A percentile compares a stretch with the other conserved stretches of the same genome.
Evolutionary conservation across 495 filamentous ascomycete genomes (phyloP).

Genomic region (Aspergillus egyptiacus): DNA sequence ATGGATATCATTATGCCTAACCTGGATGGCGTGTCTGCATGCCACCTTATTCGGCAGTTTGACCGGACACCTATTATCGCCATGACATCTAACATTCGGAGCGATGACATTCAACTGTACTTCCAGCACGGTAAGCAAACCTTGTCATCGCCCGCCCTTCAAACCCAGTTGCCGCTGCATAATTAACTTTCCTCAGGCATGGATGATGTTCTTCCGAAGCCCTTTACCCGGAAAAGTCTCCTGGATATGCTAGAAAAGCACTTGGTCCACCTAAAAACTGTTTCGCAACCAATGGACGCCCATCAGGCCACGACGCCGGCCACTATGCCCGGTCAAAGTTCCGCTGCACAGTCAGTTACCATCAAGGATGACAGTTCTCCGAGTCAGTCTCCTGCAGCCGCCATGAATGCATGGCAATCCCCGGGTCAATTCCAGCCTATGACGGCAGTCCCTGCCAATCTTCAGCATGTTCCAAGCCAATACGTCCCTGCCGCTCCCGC

Average conservation of each 20-base stretch:
- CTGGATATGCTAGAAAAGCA: conserved; percentile 86
- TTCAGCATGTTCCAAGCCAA: conserved; percentile 46
- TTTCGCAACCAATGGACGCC: conserved; percentile 51
- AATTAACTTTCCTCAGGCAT: conserved; percentile 59
- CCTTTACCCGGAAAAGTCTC: conserved; percentile 94
- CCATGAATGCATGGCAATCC: conserved; percentile 67
- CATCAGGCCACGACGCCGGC: conserved; percentile 43
- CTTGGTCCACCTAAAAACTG: conserved; percentile 67
- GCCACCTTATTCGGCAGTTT: conserved; percentile 87
- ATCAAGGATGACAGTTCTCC: conserved; percentile 77
- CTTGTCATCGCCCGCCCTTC: too few species aligned
- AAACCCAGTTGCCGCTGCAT: not conserved
- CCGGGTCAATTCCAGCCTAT: conserved; percentile 61
- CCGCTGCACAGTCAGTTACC: conserved; percentile 51
- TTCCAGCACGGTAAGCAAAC: conserved; percentile 80
- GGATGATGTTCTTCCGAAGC: conserved; percentile 96
- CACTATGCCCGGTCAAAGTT: conserved; percentile 46
- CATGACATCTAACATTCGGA: conserved; percentile 97
- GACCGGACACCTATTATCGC: conserved; percentile 88
- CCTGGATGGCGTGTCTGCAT: conserved; percentile 90
- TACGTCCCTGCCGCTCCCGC: conserved; percentile 43
- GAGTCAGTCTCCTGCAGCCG: conserved; percentile 65
- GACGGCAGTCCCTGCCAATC: conserved; percentile 49
- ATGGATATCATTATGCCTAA: conserved; percentile 99
- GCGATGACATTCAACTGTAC: conserved; percentile 95